Conservation (phyloP, 2,329 filamentous ascomycete species). For the Pochonia chlamydosporia region DNA sequence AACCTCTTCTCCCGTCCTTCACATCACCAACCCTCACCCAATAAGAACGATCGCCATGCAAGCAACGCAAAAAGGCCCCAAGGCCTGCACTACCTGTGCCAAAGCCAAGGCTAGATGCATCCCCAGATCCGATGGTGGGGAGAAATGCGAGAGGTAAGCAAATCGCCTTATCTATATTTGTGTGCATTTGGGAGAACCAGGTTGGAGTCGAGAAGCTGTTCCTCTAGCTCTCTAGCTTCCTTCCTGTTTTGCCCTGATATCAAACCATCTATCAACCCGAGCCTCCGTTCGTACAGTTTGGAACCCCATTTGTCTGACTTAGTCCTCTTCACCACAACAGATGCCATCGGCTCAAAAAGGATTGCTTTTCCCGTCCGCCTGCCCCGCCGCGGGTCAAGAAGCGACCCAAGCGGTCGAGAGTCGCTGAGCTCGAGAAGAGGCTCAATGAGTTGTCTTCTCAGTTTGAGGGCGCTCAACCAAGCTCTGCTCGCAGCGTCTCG, state of each 20-base stretch:
- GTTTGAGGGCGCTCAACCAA: conserved; percentile 24
- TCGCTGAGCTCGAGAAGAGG: conserved; percentile 44
- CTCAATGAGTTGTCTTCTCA: conserved; percentile 43
- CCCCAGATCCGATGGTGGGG: conserved; percentile 30
- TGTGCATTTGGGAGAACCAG: no score
- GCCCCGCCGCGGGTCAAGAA: conserved; percentile 43
- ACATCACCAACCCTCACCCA: not conserved
- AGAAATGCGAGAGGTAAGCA: conserved; percentile 42
- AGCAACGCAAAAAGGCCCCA: conserved; percentile 35
- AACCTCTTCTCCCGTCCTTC: not conserved
- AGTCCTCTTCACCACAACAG: conserved; percentile 18
- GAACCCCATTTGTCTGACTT: not conserved
- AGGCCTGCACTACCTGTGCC: conserved; percentile 45
- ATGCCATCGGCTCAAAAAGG: conserved; percentile 42
- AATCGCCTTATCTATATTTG: not conserved
- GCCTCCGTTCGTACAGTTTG: not conserved
- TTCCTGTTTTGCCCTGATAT: not conserved
- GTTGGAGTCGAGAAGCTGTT: no score
- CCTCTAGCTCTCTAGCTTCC: not conserved
- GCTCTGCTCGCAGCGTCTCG: conserved; percentile 9
- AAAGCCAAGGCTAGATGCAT: conserved; percentile 47
- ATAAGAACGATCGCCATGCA: conserved; percentile 15
- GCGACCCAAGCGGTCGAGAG: conserved; percentile 39
- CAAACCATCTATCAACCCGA: no score
- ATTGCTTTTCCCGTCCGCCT: conserved; percentile 40